Percentiles rank a stretch among this genome's conserved stretches.
phyloP scores from a whole-genome alignment of 2,329 filamentous ascomycete genomes.

The Penicillium sp. region DNA sequence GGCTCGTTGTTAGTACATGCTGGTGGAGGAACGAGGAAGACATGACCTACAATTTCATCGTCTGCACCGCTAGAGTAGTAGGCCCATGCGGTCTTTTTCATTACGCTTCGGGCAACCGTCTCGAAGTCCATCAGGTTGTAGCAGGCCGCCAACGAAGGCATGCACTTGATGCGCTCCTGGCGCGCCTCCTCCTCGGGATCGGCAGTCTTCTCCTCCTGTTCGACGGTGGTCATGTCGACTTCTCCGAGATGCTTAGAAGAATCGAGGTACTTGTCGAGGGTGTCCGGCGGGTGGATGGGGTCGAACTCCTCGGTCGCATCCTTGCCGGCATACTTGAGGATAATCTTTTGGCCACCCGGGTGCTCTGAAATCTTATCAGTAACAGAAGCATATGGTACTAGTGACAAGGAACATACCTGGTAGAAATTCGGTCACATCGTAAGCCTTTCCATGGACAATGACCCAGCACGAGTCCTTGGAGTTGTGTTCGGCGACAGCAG shows the following conservation, averaged over 20 bases:
- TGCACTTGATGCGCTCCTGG: slow-evolving; percentile 62
- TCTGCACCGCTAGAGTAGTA: slow-evolving; percentile 94
- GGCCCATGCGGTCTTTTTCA: slow-evolving; percentile 95
- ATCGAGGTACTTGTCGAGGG: slow-evolving; percentile 73
- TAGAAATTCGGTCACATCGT: slow-evolving; percentile 82
- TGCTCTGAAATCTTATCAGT: slow-evolving; percentile 52
- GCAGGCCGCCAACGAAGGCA: slow-evolving; percentile 75
- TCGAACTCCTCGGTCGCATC: slow-evolving; percentile 89
- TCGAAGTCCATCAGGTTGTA: slow-evolving; percentile 96
- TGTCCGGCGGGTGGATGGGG: slow-evolving; percentile 81
- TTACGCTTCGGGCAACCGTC: slow-evolving; percentile 74
- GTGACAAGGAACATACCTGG: slow-evolving; percentile 57
- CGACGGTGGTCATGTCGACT: slow-evolving; percentile 76
- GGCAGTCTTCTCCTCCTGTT: slow-evolving; percentile 55
- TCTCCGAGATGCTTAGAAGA: slow-evolving; percentile 80
- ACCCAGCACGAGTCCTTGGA: slow-evolving; percentile 82
- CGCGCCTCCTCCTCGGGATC: slow-evolving; percentile 66
- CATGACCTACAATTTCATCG: slow-evolving; percentile 66
- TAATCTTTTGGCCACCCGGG: slow-evolving; percentile 82
- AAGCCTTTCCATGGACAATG: slow-evolving; percentile 76
- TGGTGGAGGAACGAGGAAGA: too few species aligned
- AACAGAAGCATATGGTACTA: too few species aligned
- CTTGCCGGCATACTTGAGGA: slow-evolving; percentile 92
- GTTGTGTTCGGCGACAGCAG: slow-evolving; percentile 64
- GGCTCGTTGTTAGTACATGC: neutral